Conservation (phyloP, 345 rosid genomes). For the Anacardium occidentale region DNA sequence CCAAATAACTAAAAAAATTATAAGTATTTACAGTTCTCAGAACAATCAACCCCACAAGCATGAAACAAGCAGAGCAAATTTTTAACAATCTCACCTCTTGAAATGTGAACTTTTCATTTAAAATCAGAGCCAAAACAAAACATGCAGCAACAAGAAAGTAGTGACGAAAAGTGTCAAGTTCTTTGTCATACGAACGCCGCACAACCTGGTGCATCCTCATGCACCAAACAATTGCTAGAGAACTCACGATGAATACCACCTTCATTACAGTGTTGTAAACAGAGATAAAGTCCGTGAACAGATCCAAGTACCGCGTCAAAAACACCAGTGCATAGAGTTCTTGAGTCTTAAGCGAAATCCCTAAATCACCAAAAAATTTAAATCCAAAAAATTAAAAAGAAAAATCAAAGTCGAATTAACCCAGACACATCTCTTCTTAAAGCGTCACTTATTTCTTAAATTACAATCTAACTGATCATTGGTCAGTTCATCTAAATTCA, state of each 20-base stretch:
- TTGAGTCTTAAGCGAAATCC: constrained; percentile 89
- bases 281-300: constrained; percentile 71
- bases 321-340: constrained; percentile 89
- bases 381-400: background rate
- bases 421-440: background rate
- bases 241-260: constrained; percentile 77
- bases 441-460: background rate
- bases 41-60: constrained; percentile 13
- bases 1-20: too few species aligned
- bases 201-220: constrained; percentile 75
- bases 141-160: constrained; percentile 51
- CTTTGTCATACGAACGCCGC: constrained; percentile 67
- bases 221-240: constrained; percentile 88
- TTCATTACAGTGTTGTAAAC: constrained; percentile 88
- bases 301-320: constrained; percentile 83
- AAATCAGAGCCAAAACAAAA: constrained; percentile 56
- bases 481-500: constrained; percentile 2
- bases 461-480: too few species aligned
- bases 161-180: constrained; percentile 89
- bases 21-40: background rate
- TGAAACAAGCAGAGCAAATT: background rate
- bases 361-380: constrained; percentile 31
- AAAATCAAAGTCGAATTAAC: constrained; percentile 7
- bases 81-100: constrained; percentile 56
- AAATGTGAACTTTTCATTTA: constrained; percentile 74